phyloP scores from a whole-genome alignment of 495 filamentous ascomycete species.

The Aspergillus cavernicola region DNA sequence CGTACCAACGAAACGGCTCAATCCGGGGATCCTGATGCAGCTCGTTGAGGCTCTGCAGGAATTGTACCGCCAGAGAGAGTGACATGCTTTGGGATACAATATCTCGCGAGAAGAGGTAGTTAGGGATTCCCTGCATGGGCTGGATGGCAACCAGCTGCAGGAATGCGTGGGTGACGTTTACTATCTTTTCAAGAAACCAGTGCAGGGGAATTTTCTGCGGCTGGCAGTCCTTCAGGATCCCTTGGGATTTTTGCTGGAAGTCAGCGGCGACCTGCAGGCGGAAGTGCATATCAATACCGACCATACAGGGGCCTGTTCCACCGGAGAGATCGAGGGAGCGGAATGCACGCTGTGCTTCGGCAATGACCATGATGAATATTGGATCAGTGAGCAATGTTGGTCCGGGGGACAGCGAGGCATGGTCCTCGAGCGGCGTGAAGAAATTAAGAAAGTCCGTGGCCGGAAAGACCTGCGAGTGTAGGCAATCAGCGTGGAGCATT shows the following conservation, averaged over 20 bases:
- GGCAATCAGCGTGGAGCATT: no score
- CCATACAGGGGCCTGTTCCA: conserved; percentile 19
- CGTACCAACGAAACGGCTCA: conserved; percentile 38
- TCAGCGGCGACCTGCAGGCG: conserved; percentile 27
- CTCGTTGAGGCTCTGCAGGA: conserved; percentile 24
- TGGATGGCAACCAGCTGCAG: conserved; percentile 33
- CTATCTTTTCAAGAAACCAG: conserved; percentile 23
- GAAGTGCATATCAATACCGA: conserved; percentile 18
- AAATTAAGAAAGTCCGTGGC: no score
- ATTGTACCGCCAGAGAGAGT: conserved; percentile 31
- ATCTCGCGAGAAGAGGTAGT: conserved; percentile 8
- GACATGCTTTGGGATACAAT: conserved; percentile 22
- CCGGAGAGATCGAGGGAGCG: conserved; percentile 29
- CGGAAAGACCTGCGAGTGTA: no score
- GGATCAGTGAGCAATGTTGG: no score
- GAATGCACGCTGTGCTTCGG: conserved; percentile 22
- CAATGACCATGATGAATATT: conserved; percentile 24
- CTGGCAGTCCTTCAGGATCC: conserved; percentile 22
- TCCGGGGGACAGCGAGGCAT: no score
- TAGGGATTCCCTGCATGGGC: conserved; percentile 23
- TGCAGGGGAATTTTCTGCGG: conserved; percentile 26
- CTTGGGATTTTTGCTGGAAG: conserved; percentile 25
- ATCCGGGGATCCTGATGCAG: conserved; percentile 22
- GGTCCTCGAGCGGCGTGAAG: no score
- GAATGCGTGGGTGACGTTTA: conserved; percentile 23